Conservation (phyloP, 2,329 filamentous ascomycete genomes). For the Dothistroma pini region DNA sequence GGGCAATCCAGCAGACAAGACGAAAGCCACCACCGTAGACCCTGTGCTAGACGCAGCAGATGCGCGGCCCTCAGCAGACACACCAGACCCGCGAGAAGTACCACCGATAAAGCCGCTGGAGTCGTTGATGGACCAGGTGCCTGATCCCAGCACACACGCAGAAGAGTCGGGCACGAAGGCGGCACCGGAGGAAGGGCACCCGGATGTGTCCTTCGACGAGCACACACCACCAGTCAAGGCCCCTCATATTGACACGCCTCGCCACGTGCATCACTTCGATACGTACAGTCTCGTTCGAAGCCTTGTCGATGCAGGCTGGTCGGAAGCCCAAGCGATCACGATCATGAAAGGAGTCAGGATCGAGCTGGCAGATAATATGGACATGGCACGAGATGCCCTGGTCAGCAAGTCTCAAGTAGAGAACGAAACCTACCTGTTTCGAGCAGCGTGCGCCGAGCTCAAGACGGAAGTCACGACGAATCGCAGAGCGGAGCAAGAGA, state of each 20-base stretch:
- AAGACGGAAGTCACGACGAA: constrained; percentile 80
- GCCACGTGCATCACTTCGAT: constrained; percentile 95
- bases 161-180: constrained; percentile 19
- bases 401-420: constrained; percentile 91
- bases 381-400: constrained; percentile 72
- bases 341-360: constrained; percentile 89
- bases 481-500: constrained; percentile 71
- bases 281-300: constrained; percentile 84
- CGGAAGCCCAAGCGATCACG: constrained; percentile 69
- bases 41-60: constrained; percentile 25
- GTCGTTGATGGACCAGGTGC: constrained; percentile 29
- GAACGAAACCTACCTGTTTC: constrained; percentile 90
- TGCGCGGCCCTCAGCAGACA: constrained; percentile 6
- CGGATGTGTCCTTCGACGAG: constrained; percentile 28
- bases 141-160: constrained; percentile 24
- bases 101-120: constrained; percentile 27
- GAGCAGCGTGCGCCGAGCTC: constrained; percentile 88
- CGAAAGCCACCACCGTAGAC: constrained; percentile 20
- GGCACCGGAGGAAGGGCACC: constrained; percentile 28
- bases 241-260: constrained; percentile 64
- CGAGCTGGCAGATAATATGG: constrained; percentile 73
- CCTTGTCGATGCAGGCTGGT: constrained; percentile 68
- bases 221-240: constrained; percentile 51
- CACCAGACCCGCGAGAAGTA: constrained; percentile 12
- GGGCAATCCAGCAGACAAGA: constrained; percentile 9